These are phyloP conservation scores for Ramularia endophylla DNA, from an alignment of 2,329 filamentous ascomycete species.

Conservation along the genomic window DNA sequence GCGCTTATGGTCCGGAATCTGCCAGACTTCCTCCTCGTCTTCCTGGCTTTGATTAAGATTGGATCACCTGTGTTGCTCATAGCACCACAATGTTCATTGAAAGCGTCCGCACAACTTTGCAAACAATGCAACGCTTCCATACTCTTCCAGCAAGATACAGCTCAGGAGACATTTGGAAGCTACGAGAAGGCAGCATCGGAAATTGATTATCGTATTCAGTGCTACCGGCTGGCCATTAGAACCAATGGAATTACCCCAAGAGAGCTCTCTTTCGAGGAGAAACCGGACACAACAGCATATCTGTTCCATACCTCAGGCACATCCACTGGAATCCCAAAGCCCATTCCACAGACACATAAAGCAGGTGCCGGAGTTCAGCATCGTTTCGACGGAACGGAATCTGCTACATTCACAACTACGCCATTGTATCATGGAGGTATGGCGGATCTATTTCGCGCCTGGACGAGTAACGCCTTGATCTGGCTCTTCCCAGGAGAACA, in stretches of 20 bases:
- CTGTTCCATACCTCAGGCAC: conserved; percentile 61
- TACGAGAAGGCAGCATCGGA: conserved; percentile 27
- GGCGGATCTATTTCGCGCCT: conserved; percentile 56
- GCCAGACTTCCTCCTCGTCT: conserved; percentile 52
- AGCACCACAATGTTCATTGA: conserved; percentile 44
- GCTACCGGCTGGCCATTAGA: background rate
- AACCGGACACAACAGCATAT: conserved; percentile 45
- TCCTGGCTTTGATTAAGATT: conserved; percentile 53
- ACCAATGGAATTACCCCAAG: background rate
- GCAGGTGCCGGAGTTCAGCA: conserved; percentile 52
- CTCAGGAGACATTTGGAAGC: conserved; percentile 13
- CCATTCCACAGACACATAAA: conserved; percentile 54
- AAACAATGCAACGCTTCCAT: conserved; percentile 36
- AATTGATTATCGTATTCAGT: background rate
- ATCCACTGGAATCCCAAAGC: conserved; percentile 57
- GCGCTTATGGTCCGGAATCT: conserved; percentile 54
- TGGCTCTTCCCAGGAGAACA: conserved; percentile 57
- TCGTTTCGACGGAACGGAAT: conserved; percentile 33
- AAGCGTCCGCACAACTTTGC: conserved; percentile 51
- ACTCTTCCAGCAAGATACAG: conserved; percentile 41
- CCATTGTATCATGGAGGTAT: conserved; percentile 62
- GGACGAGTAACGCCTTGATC: conserved; percentile 54
- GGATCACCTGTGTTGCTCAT: conserved; percentile 53
- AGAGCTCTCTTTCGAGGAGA: background rate
- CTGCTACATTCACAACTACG: conserved; percentile 58